Base-by-base conservation (phyloP, 495 filamentous ascomycete genomes). In the Aspergillus steynii region DNA sequence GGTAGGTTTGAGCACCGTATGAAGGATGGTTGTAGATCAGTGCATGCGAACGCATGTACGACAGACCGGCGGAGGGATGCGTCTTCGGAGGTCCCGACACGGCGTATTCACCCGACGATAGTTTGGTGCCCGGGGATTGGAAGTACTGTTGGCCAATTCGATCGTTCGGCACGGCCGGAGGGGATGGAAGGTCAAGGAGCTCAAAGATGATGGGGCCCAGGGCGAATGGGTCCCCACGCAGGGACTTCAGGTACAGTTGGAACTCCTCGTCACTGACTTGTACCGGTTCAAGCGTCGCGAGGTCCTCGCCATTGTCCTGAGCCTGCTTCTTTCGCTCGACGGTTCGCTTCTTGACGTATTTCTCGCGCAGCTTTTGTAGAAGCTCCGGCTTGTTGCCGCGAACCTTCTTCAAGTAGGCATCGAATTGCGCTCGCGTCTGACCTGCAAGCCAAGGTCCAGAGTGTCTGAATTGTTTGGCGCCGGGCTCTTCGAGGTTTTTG, bases 61-160 rank as follows among this genome's bases (percentile, higher is more conserved):
- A 89, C 20, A 98, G 76, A 61, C 95, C 95, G 2, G 88, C 96
- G 2, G 93, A 95, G 1, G 96, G 95, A 74, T 99, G 95, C 8
- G 94, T 98, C 56, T 83, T 83, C 1, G 90, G 91, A 3, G 93
- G 90, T 2, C 90, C 89, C 6, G 68, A 66, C 12, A 76, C 69
- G 10, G 83, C 83, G 65, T 90, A 90, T 29, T 79, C 74, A 10
- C 67, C 31, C 6, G 79, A 67, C 20, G 79, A 69, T 50, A 81
- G 59, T 54, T 73, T 74, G 55, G 68, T 74, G 50, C 61, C 68
- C 20, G 74, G 74, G 25, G 77, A 68, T 31, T 72, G 67, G 62
- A 69, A 79, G 62, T 76, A 74, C 31, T 74, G 72, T 15, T 58
- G 53, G 26, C 71, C 70, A 55, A 77, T 70, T n/a, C 68, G 63